Percentiles rank a stretch among this genome's conserved stretches.
phyloP scores from a whole-genome alignment of 768 basidiomycete genomes.

The Mycena epipterygia region DNA sequence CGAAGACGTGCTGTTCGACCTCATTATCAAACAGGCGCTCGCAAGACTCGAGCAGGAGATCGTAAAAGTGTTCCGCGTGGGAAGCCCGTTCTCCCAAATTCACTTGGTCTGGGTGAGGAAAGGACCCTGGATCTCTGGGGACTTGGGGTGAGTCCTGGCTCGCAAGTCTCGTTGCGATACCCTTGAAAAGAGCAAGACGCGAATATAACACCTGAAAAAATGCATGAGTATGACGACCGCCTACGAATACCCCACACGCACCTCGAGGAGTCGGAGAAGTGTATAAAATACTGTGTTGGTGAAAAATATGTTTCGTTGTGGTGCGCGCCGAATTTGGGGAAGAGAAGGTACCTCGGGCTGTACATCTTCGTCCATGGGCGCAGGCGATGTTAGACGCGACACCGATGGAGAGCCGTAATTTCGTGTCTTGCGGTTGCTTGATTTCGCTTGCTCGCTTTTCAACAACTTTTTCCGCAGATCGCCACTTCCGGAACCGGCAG shows the following conservation, averaged over 20 bases:
- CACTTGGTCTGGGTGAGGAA: conserved; percentile 42
- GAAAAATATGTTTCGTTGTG: conserved; percentile 79
- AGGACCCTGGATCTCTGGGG: conserved; percentile 46
- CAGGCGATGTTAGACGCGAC: conserved; percentile 77
- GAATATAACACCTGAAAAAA: conserved; percentile 79
- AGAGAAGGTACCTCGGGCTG: conserved; percentile 9
- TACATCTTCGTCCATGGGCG: conserved; percentile 57
- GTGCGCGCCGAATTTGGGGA: conserved; percentile 39
- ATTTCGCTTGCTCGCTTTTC: conserved; percentile 88
- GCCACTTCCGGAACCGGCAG: conserved; percentile 53
- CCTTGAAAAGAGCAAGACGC: conserved; percentile 85
- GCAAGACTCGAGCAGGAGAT: conserved; percentile 85
- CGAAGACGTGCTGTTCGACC: conserved; percentile 87
- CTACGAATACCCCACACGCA: conserved; percentile 50
- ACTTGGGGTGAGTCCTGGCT: conserved; percentile 39
- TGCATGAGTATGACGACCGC: conserved; percentile 14
- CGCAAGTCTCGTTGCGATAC: conserved; percentile 67
- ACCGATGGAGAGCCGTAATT: conserved; percentile 65
- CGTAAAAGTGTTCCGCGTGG: conserved; percentile 80
- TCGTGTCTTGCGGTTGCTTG: conserved; percentile 68
- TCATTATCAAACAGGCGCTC: conserved; percentile 95
- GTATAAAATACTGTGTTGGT: conserved; percentile 92
- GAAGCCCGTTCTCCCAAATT: conserved; percentile 52
- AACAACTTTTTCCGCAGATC: conserved; percentile 85
- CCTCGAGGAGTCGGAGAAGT: conserved; percentile 89